Evolutionary conservation across 2,329 filamentous ascomycete genomes (phyloP), one percentile per base, ranked within the genome.

Genomic region (Penicillium sp.): DNA sequence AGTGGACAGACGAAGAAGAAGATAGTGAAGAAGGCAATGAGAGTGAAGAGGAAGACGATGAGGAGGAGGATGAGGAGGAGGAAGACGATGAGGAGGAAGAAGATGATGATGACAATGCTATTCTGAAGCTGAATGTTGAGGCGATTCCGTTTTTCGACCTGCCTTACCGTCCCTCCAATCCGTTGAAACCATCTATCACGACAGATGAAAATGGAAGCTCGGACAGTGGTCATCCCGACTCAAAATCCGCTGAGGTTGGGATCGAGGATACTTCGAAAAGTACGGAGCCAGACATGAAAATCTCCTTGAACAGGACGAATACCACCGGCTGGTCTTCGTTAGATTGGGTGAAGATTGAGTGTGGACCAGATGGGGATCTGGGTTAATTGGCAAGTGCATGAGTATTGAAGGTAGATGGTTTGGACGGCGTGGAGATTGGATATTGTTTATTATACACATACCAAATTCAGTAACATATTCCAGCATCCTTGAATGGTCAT

Each of bases 341-440:
- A 7, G 45, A 48, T n/a, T 48, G 45, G 45, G 45, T 48, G 14
- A 48, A 48, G 45, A 48, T 48, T 48, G 45, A 48, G 30, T 48
- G 45, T 30, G 45, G 45, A 48, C 26, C 45, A 30, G 45, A 48
- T 28, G 45, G 45, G 26, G 45, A 48, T 30, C 14, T 48, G 25
- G 45, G 16, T 11, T 48, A 28, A 45, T 0, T 25, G 22, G n/a
- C 40, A 43, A 45, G 42, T 5, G 42, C 11, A 4, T 30, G 45
- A n/a, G 30, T n/a, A 4, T 48, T 5, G 14, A 16, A 30, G n/a
- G n/a, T 7, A 8, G 26, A 48, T 28, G 6, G 4, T n/a, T 7
- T 28, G 25, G 16, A 46, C 2, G 13, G 25, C 13, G 7, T 6
- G 6, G 5, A 16, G 7, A 14, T 26, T 28, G 25, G 2, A 28